Evolutionary conservation across 2,329 filamentous ascomycete species (phyloP), one percentile per base, ranked within the genome.

Genomic region (Aspergillus floridensis): DNA sequence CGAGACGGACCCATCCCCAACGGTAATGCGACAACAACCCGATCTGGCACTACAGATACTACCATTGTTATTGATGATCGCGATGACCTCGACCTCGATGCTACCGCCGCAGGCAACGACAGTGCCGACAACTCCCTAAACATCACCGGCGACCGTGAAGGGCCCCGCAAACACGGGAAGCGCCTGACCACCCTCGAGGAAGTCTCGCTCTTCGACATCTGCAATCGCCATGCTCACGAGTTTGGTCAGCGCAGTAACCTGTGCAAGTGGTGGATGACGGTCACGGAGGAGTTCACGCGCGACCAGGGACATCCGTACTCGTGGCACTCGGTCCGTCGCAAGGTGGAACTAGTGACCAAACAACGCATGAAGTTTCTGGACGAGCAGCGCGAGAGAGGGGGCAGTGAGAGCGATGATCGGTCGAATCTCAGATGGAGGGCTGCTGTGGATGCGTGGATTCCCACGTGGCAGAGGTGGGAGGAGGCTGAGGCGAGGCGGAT

Each of bases 261-360:
- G 5, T 78, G 76, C 59, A 74, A 77, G 54, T 78, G 76, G 76
- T 78, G 76, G 76, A 70, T 69, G 63, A 74, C 65, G 3, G 67
- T 78, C 14, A 74, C 76, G 5, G 64, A 64, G 26, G 75, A 77
- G 54, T 78, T 78, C 58, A 75, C 71, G 5, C 66, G 63, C 12
- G 68, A 70, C 26, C 70, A 76, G 49, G 75, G 74, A 6, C 72
- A 76, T 51, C 74, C 74, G 10, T 77, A 77, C 60, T 76, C 74
- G 22, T 78, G 76, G 76, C 75, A 78, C 50, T 77, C 75, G 19
- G 76, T 78, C 26, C 75, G 76, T 16, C 70, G 76, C 29, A 77
- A 76, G 59, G 76, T 78, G 19, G 75, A 77, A 60, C 51, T 73
- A 24, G 73, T 76, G 6, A 77, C 76, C 21, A 76, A 76, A 50